A percentile compares a stretch with the other conserved stretches of the same genome.
Conservation (phyloP, 169 alveolate genomes). For the Plasmodium gaboni region DNA sequence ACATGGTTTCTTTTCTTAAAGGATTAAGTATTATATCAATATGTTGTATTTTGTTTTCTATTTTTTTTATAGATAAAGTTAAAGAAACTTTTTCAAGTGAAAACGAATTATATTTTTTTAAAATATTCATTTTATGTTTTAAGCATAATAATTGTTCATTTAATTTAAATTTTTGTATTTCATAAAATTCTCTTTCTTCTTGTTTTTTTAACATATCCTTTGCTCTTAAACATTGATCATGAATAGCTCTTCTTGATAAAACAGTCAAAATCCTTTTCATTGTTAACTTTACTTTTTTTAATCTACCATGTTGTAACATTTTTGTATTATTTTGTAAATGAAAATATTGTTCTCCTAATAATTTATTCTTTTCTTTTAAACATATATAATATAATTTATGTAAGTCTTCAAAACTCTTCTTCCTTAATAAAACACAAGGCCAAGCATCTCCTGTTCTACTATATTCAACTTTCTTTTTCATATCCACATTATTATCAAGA, state of each 20-base stretch:
- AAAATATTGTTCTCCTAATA: constrained; percentile 89
- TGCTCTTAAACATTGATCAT: constrained; percentile 90
- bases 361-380: constrained; percentile 88
- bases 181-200: constrained; percentile 87
- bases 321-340: constrained; percentile 82
- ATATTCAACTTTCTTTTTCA: constrained; percentile 77
- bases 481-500: constrained; percentile 79
- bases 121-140: constrained; percentile 51
- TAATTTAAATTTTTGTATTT: constrained; percentile 84
- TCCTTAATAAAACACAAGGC: constrained; percentile 89
- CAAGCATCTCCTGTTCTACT: constrained; percentile 90
- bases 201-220: constrained; percentile 84
- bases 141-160: constrained; percentile 78
- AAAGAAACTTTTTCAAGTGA: constrained; percentile 83
- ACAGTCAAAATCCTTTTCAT: constrained; percentile 90
- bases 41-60: constrained; percentile 80
- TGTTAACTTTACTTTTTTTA: constrained; percentile 88
- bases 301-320: constrained; percentile 87
- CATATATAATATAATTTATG: constrained; percentile 88
- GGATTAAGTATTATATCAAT: constrained; percentile 82
- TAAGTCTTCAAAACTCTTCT: constrained; percentile 88
- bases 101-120: constrained; percentile 50
- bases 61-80: constrained; percentile 76
- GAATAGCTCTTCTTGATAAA: constrained; percentile 88
- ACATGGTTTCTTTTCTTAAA: constrained; percentile 85